A percentile compares a stretch with the other conserved stretches of the same genome.
phyloP scores from a whole-genome alignment of 768 basidiomycete species.

The Boletus tomentosulus region DNA sequence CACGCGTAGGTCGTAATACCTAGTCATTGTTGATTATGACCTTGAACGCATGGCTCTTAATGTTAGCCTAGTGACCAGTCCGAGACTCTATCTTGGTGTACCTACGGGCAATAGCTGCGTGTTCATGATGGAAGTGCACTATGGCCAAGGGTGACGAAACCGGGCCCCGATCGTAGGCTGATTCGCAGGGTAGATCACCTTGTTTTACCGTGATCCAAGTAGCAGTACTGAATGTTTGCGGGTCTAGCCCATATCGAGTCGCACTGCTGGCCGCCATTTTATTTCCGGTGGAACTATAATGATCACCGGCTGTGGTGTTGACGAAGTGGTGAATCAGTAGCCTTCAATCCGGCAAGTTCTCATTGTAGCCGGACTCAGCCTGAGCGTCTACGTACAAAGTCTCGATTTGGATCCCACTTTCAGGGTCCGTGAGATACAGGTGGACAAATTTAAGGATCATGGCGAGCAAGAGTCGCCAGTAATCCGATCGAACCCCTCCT shows the following conservation, averaged over 20 bases:
- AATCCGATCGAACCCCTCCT: background rate
- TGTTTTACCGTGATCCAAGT: background rate
- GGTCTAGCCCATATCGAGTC: background rate
- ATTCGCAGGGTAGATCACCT: background rate
- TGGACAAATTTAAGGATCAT: slow-evolving; percentile 17
- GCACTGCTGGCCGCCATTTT: background rate
- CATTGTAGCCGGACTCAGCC: background rate
- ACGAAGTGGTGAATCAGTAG: background rate
- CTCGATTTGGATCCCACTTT: slow-evolving; percentile 13
- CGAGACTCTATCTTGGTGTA: too few relatives aligned
- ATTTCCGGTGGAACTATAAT: too few relatives aligned
- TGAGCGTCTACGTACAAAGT: slow-evolving; percentile 3
- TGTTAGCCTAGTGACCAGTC: too few relatives aligned
- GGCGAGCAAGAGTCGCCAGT: background rate
- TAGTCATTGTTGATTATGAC: background rate
- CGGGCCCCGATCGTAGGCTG: too few relatives aligned
- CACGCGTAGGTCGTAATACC: slow-evolving; percentile 6
- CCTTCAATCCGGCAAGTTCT: background rate
- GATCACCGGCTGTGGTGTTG: background rate
- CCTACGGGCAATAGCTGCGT: background rate
- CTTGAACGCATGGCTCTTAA: background rate
- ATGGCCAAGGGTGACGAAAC: too few relatives aligned
- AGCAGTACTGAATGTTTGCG: background rate
- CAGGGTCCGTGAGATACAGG: slow-evolving; percentile 21
- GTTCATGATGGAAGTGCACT: background rate